Percentiles rank a stretch among this genome's conserved stretches.
Evolutionary conservation across 805 yeast species (phyloP).

Genomic region (Kodamaea hsintzibuensis): DNA sequence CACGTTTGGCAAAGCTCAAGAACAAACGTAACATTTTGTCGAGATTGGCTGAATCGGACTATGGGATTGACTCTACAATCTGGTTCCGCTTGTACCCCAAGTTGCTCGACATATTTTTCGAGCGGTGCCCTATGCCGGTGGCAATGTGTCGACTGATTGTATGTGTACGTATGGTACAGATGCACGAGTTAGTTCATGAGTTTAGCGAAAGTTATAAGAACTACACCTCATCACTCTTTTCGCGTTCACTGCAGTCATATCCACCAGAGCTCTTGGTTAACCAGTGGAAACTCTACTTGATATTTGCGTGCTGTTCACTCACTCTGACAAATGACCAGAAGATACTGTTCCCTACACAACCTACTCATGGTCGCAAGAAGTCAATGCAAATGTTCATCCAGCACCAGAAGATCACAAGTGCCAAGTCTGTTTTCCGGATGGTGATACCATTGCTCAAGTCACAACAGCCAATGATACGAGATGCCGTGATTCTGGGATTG

Average conservation of each 20-base stretch:
- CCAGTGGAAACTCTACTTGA: conserved; percentile 86
- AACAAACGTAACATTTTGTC: conserved; percentile 68
- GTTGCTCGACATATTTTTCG: conserved; percentile 68
- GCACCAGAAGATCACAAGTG: conserved; percentile 90
- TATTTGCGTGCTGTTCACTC: conserved; percentile 88
- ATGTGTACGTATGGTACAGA: conserved; percentile 83
- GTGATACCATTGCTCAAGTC: conserved; percentile 79
- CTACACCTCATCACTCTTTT: conserved; percentile 38
- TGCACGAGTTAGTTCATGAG: conserved; percentile 67
- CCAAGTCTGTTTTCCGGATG: conserved; percentile 84
- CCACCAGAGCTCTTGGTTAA: conserved; percentile 74
- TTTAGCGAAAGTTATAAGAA: conserved; percentile 48
- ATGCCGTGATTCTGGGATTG: conserved; percentile 86
- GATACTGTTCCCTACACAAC: conserved; percentile 50
- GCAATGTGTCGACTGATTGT: conserved; percentile 91
- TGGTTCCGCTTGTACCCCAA: conserved; percentile 91
- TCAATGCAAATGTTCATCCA: conserved; percentile 82
- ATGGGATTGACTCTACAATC: conserved; percentile 94
- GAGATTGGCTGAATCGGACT: conserved; percentile 82
- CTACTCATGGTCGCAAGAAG: conserved; percentile 70
- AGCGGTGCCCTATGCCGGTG: conserved; percentile 86
- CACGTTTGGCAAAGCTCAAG: conserved; percentile 64
- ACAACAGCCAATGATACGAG: conserved; percentile 67
- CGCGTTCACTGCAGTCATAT: conserved; percentile 25
- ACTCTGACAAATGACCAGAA: conserved; percentile 89